Percentiles rank a stretch among this genome's conserved stretches.
These are phyloP conservation scores for Tagetes erecta DNA, from an alignment of 129 eudicot species.

Conservation along the genomic window DNA sequence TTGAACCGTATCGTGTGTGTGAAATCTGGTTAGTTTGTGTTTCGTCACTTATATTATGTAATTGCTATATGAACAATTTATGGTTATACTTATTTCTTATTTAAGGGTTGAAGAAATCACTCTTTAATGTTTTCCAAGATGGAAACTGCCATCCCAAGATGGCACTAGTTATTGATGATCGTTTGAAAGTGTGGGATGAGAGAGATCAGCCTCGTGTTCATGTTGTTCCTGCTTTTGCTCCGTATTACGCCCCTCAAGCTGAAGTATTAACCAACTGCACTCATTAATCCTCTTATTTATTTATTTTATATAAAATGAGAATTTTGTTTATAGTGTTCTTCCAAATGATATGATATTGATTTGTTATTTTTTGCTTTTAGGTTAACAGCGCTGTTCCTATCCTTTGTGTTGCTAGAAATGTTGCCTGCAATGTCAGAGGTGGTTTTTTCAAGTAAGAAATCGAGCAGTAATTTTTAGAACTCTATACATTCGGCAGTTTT, in stretches of 20 bases:
- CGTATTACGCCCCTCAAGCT: slow-evolving; percentile 98
- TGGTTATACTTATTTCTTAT: slow-evolving; percentile 14
- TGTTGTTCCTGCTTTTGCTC: slow-evolving; percentile 99
- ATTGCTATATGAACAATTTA: neutral
- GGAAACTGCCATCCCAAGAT: slow-evolving; percentile 95
- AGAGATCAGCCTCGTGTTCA: slow-evolving; percentile 99
- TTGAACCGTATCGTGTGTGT: slow-evolving; percentile 86
- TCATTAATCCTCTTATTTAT: neutral
- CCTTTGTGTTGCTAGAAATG: slow-evolving; percentile 95
- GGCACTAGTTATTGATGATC: slow-evolving; percentile 98
- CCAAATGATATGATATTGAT: slow-evolving; percentile 26
- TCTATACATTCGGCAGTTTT: slow-evolving; percentile 13
- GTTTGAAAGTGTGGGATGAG: slow-evolving; percentile 98
- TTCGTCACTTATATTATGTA: neutral
- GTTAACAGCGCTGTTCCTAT: slow-evolving; percentile 78
- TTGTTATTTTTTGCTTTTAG: slow-evolving; percentile 43
- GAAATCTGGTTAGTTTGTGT: slow-evolving; percentile 65
- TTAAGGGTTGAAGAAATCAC: slow-evolving; percentile 79
- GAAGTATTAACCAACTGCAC: slow-evolving; percentile 52
- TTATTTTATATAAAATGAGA: neutral
- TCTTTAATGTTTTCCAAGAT: slow-evolving; percentile 85
- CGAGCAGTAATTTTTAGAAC: neutral
- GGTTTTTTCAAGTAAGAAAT: slow-evolving; percentile 95
- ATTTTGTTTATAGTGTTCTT: slow-evolving; percentile 2
- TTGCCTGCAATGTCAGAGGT: slow-evolving; percentile 98